phyloP scores from a whole-genome alignment of 2,329 filamentous ascomycete genomes.

The Neonectria sp. region DNA sequence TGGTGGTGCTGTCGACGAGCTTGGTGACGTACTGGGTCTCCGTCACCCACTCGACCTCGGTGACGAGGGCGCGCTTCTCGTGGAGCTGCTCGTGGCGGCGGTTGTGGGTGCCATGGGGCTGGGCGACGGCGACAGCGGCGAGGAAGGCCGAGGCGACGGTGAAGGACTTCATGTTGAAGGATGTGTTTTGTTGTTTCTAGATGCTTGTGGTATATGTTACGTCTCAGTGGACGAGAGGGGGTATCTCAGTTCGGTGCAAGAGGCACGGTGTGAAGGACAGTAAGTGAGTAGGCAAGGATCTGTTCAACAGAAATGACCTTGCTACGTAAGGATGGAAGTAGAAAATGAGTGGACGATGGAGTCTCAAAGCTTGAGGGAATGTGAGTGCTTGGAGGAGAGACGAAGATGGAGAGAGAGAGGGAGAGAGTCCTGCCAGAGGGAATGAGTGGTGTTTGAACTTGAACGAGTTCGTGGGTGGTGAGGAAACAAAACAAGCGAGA shows the following conservation, averaged over 20 bases:
- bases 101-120: constrained; percentile 62
- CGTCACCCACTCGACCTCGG: constrained; percentile 67
- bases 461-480: constrained; percentile 43
- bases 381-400: constrained; percentile 34
- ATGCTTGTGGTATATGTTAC: constrained; percentile 11
- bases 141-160: constrained; percentile 51
- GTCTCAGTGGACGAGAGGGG: constrained; percentile 35
- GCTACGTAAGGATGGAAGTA: constrained; percentile 35
- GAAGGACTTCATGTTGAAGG: constrained; percentile 60
- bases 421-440: constrained; percentile 48
- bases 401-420: constrained; percentile 36
- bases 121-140: constrained; percentile 63
- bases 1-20: constrained; percentile 64
- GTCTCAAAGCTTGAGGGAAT: constrained; percentile 42
- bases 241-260: constrained; percentile 40
- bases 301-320: constrained; percentile 50
- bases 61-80: constrained; percentile 59
- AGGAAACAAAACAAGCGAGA: constrained; percentile 40
- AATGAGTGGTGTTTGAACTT: constrained; percentile 48
- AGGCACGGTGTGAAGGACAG: constrained; percentile 32
- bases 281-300: constrained; percentile 38
- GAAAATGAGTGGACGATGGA: constrained; percentile 44
- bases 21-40: constrained; percentile 64
- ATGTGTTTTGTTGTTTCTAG: constrained; percentile 33
- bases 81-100: constrained; percentile 54